These are phyloP conservation scores for Lentinula detonsa DNA, from an alignment of 768 basidiomycete genomes.

Conservation along the genomic window DNA sequence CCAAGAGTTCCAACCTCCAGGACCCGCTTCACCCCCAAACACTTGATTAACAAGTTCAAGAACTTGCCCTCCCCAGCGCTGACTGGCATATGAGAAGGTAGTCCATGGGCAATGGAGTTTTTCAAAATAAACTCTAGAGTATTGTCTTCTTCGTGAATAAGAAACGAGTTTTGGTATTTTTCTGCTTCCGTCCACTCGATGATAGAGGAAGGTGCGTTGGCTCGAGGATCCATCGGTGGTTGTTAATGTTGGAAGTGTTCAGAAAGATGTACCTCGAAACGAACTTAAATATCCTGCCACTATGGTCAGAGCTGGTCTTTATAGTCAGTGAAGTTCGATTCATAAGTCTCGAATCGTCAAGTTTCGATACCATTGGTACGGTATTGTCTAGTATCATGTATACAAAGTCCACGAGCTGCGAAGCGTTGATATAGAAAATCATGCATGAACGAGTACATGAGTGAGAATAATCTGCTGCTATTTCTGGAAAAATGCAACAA, in stretches of 20 bases:
- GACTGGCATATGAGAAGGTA: conserved; percentile 46
- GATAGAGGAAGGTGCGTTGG: conserved; percentile 10
- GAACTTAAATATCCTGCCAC: neutral
- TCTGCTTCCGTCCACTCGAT: conserved; percentile 50
- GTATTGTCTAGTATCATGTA: neutral
- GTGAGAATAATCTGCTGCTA: neutral
- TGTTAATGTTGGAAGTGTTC: neutral
- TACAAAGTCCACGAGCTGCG: neutral
- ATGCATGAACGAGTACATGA: neutral
- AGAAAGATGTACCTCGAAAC: neutral
- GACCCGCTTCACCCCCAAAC: conserved; percentile 48
- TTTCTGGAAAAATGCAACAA: neutral
- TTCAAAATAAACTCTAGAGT: conserved; percentile 33
- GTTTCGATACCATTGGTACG: neutral
- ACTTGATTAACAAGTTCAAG: conserved; percentile 43
- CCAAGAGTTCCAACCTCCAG: conserved; percentile 65
- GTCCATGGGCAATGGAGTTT: conserved; percentile 34
- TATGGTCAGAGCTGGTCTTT: neutral
- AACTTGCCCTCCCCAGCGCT: conserved; percentile 52
- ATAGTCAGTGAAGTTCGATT: neutral
- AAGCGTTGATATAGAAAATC: too few relatives aligned
- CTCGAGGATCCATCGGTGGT: neutral
- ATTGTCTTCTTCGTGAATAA: conserved; percentile 33
- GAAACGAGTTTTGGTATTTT: conserved; percentile 50
- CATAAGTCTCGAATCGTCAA: neutral